These are phyloP conservation scores for Paspalum vaginatum DNA, from an alignment of 176 grass and related monocot species.

Conservation along the genomic window DNA sequence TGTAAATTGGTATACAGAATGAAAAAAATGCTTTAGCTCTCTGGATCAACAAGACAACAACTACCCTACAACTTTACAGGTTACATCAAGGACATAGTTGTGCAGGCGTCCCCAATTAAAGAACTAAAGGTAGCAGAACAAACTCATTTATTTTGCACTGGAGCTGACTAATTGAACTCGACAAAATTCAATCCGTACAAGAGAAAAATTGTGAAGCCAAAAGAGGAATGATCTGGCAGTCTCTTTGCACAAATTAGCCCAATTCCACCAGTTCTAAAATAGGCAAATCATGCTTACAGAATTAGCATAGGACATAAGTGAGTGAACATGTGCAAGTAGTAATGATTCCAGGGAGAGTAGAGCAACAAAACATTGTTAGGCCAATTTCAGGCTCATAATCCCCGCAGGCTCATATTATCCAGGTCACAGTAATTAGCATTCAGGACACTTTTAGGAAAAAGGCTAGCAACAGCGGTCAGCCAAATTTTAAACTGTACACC, in stretches of 20 bases:
- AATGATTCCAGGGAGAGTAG: background rate
- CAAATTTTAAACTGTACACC: background rate
- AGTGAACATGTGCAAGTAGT: background rate
- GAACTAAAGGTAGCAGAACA: background rate
- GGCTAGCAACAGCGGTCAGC: background rate
- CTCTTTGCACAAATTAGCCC: too few relatives aligned
- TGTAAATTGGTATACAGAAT: background rate
- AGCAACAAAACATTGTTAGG: too few relatives aligned
- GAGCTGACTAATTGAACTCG: background rate
- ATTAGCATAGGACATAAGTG: background rate
- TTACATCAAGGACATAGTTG: background rate
- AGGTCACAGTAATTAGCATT: background rate
- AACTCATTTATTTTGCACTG: background rate
- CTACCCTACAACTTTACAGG: background rate
- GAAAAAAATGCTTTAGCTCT: background rate
- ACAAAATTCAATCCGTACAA: background rate
- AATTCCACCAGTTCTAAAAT: background rate
- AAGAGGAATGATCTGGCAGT: too few relatives aligned
- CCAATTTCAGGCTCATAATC: background rate
- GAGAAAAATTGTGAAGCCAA: too few relatives aligned
- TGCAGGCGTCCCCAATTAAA: background rate
- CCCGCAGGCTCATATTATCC: too few relatives aligned
- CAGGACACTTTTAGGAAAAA: background rate
- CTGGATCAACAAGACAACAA: background rate
- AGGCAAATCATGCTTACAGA: background rate